Conservation (phyloP, 495 filamentous ascomycete genomes). For the Saxophila tyrrhenica region DNA sequence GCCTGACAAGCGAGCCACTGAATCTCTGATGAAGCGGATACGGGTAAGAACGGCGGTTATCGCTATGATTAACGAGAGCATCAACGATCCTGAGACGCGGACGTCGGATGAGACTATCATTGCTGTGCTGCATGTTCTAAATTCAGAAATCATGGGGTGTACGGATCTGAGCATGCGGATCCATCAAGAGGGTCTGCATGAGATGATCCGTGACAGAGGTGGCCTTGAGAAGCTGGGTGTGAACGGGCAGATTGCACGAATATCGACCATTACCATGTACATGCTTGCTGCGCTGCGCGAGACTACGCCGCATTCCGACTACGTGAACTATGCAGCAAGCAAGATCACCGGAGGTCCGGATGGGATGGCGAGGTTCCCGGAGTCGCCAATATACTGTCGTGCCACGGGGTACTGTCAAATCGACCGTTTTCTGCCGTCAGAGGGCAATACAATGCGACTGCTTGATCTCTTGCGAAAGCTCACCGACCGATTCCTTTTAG, state of each 20-base stretch:
- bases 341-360: background rate
- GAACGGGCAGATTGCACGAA: slow-evolving; percentile 9
- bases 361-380: background rate
- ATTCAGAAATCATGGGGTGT: slow-evolving; percentile 23
- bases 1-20: slow-evolving; percentile 1
- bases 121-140: slow-evolving; percentile 26
- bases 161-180: slow-evolving; percentile 18
- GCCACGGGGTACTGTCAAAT: background rate
- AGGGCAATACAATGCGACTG: background rate
- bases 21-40: slow-evolving; percentile 17
- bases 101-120: slow-evolving; percentile 22
- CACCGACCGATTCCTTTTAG: background rate
- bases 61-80: slow-evolving; percentile 19
- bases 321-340: background rate
- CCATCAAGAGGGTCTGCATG: slow-evolving; percentile 21
- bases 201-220: slow-evolving; percentile 23
- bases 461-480: slow-evolving; percentile 1
- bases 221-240: slow-evolving; percentile 16
- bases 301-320: background rate
- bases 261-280: slow-evolving; percentile 12
- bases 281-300: slow-evolving; percentile 3
- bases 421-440: background rate
- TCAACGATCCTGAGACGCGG: slow-evolving; percentile 17
- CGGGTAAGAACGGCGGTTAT: slow-evolving; percentile 22
- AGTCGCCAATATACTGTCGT: slow-evolving; percentile 4